Evolutionary conservation across 2,329 filamentous ascomycete genomes (phyloP), one percentile per base, ranked within the genome.

Genomic region (Fragosphaeria purpurea): DNA sequence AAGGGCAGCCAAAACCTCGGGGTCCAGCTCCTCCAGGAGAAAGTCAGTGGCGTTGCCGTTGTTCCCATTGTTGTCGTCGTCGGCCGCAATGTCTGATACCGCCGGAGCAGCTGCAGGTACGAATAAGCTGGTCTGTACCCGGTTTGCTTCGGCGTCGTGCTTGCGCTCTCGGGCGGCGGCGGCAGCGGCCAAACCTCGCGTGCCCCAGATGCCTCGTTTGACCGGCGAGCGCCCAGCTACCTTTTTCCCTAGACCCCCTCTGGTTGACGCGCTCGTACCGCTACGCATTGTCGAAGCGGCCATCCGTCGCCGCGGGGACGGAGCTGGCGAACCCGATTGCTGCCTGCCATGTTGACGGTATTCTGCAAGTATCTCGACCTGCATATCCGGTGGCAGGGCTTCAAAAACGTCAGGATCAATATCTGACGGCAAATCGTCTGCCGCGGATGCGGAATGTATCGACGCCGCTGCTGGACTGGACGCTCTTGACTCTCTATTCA

Each of bases 331-430:
- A 73, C 7, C 79, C 1, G 78, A 82, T 52, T 76, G 73, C 53
- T 69, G 70, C 6, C 64, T 60, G 7, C 57, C 60, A 30, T 60
- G 59, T 47, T 63, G 63, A 48, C 69, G 65, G 61, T 95, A 95
- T 37, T 85, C 82, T 3, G 79, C 82, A 7, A 96, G 67, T 1
- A 97, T 73, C 65, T 97, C 93, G 2, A 82, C 80, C 55, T 90
- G 86, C 62, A 98, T 80, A 55, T 95, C 88, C 39, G 85, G 82
- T 0, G 93, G 93, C 1, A 98, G 72, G 1, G 86, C 87, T 41
- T 83, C 79, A 55, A 97, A 84, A 2, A 89, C 86, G 41, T 91
- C 88, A 0, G 82, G 82, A 60, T 98, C 93, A 22, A 97, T 75
- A 58, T 95, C 87, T 0, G 88, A 84, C 32, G 88, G 82, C 1